Conservation (phyloP, 495 filamentous ascomycete genomes). For the Pyrenopolyporus hunteri region DNA sequence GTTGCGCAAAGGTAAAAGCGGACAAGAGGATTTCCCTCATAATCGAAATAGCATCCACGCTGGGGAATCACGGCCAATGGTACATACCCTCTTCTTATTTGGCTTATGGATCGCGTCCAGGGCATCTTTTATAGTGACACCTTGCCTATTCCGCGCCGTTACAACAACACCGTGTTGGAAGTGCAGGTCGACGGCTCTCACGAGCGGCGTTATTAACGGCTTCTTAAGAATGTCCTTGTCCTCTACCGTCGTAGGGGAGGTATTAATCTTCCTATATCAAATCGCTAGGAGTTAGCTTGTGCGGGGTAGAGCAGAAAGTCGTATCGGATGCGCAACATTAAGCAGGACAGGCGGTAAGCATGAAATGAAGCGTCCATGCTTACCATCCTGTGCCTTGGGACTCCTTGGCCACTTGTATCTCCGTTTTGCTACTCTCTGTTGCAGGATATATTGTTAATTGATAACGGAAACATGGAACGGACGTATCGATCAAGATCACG, state of each 20-base stretch:
- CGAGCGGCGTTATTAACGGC: slow-evolving; percentile 74
- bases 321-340: background rate
- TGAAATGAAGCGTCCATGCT: slow-evolving; percentile 42
- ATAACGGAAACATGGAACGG: slow-evolving; percentile 5
- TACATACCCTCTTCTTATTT: slow-evolving; percentile 86
- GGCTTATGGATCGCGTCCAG: slow-evolving; percentile 92
- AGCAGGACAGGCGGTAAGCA: background rate
- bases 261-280: slow-evolving; percentile 92
- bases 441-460: slow-evolving; percentile 17
- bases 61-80: too few relatives aligned
- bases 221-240: slow-evolving; percentile 84
- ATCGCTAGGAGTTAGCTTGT: slow-evolving; percentile 19
- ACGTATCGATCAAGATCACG: slow-evolving; percentile 31
- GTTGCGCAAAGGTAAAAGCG: background rate
- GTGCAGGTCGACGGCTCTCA: slow-evolving; percentile 92
- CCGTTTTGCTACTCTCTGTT: slow-evolving; percentile 74
- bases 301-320: too few relatives aligned
- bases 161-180: slow-evolving; percentile 88
- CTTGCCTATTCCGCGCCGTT: slow-evolving; percentile 86
- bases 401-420: slow-evolving; percentile 80
- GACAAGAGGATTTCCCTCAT: too few relatives aligned
- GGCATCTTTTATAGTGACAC: slow-evolving; percentile 94
- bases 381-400: slow-evolving; percentile 92
- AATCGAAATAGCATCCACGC: too few relatives aligned
- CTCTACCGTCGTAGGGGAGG: slow-evolving; percentile 72